Evolutionary conservation across 805 yeast species (phyloP).

Genomic region (Wickerhamiella vanderwaltii): DNA sequence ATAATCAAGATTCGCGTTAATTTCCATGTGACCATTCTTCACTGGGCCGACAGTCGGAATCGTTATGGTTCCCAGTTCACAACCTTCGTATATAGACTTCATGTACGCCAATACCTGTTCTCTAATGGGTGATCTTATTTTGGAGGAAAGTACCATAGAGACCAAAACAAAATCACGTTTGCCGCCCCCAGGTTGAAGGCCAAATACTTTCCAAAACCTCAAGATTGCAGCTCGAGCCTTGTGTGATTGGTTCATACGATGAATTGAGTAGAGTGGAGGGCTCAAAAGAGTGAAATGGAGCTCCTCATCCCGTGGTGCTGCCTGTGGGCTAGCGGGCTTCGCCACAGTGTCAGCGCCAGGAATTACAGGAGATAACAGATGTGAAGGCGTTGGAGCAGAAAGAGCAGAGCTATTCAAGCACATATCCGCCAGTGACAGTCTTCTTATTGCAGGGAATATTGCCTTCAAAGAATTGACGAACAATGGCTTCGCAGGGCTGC

Average conservation of each 20-base stretch:
- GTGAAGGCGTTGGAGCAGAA: background rate
- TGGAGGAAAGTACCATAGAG: constrained; percentile 18
- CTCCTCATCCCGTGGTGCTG: background rate
- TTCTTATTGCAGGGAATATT: constrained; percentile 2
- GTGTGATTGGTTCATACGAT: constrained; percentile 22
- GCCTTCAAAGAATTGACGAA: constrained; percentile 11
- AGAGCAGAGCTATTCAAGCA: background rate
- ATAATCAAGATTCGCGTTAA: constrained; percentile 18
- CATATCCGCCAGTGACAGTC: constrained; percentile 7
- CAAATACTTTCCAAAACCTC: constrained; percentile 31
- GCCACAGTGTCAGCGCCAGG: constrained; percentile 6
- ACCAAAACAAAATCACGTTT: constrained; percentile 24
- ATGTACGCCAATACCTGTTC: constrained; percentile 20
- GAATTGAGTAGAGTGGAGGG: constrained; percentile 26
- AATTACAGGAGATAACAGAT: constrained; percentile 5
- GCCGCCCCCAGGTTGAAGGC: constrained; percentile 26
- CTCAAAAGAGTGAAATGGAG: constrained; percentile 17
- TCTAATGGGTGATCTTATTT: constrained; percentile 11
- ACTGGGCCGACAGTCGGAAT: constrained; percentile 20
- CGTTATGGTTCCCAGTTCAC: constrained; percentile 26
- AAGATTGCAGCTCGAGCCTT: constrained; percentile 30
- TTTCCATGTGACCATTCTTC: constrained; percentile 16
- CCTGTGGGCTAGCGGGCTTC: background rate
- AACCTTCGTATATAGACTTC: constrained; percentile 27
- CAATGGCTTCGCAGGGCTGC: constrained; percentile 3